Percentiles rank a stretch among this genome's conserved stretches.
Conservation (phyloP, 2,329 filamentous ascomycete species). For the Dothistroma pini region DNA sequence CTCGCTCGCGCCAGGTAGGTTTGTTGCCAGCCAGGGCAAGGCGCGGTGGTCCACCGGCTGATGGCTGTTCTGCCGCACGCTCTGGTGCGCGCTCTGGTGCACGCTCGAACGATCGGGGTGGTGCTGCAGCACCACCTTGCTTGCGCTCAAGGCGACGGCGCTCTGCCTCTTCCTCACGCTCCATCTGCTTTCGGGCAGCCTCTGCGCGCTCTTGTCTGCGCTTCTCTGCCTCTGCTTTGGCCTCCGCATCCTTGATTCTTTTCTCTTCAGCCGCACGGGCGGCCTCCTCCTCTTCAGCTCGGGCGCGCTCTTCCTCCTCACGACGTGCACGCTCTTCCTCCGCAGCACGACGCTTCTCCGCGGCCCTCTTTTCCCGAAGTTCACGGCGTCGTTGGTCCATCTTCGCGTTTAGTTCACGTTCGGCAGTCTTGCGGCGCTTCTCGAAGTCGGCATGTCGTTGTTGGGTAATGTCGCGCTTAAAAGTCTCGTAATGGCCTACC, state of each 20-base stretch:
- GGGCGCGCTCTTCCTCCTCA: constrained; percentile 82
- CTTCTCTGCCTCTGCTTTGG: constrained; percentile 58
- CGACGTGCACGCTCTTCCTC: constrained; percentile 72
- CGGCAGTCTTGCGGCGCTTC: constrained; percentile 84
- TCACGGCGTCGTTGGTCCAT: constrained; percentile 86
- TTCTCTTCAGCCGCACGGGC: constrained; percentile 74
- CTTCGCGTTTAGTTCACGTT: constrained; percentile 89
- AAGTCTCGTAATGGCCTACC: constrained; percentile 77
- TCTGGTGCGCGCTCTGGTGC: constrained; percentile 6
- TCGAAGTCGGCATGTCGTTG: constrained; percentile 94
- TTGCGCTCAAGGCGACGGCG: constrained; percentile 65
- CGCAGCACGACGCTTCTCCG: constrained; percentile 79
- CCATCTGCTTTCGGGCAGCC: constrained; percentile 35
- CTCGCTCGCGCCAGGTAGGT: constrained; percentile 70
- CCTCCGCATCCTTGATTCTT: constrained; percentile 52
- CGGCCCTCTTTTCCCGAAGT: constrained; percentile 73
- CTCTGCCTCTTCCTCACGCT: constrained; percentile 81
- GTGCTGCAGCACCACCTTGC: constrained; percentile 37
- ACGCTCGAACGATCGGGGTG: constrained; percentile 38
- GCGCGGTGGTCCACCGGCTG: constrained; percentile 55
- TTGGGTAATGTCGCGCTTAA: constrained; percentile 77
- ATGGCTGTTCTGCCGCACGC: constrained; percentile 46
- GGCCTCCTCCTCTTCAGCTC: constrained; percentile 82
- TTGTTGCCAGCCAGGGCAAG: constrained; percentile 56
- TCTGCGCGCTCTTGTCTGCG: constrained; percentile 59